Percentiles rank a stretch among this genome's conserved stretches.
phyloP scores from a whole-genome alignment of 306 rosid genomes.

The Mimosa bimucronata region DNA sequence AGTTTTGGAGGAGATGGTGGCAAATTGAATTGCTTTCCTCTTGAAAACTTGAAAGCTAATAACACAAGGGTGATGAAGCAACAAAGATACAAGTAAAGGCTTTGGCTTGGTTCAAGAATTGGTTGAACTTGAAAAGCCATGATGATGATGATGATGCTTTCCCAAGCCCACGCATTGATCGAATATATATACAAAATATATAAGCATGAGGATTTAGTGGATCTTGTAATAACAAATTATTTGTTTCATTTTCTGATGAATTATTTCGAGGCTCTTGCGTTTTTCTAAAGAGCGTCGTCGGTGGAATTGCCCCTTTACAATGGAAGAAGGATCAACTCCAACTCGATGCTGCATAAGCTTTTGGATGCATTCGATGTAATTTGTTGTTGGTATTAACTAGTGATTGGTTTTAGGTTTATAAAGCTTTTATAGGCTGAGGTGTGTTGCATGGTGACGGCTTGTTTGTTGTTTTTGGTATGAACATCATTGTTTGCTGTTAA shows the following conservation, averaged over 20 bases:
- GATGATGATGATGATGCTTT: neutral
- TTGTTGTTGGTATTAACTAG: neutral
- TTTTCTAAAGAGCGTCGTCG: neutral
- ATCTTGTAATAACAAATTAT: neutral
- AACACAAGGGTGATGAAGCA: conserved; percentile 34
- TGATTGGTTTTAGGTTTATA: neutral
- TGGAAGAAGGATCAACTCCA: neutral
- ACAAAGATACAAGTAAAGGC: conserved; percentile 9
- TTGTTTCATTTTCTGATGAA: neutral
- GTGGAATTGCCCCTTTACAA: neutral
- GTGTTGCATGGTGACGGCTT: neutral
- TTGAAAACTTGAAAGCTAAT: conserved; percentile 25
- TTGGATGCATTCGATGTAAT: neutral
- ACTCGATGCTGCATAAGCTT: neutral
- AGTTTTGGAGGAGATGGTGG: conserved; percentile 40
- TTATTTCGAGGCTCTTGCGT: neutral
- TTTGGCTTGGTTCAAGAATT: conserved; percentile 3
- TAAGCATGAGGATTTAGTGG: neutral
- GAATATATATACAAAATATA: too few relatives aligned
- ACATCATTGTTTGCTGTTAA: too few relatives aligned
- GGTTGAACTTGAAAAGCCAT: neutral
- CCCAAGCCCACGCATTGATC: neutral
- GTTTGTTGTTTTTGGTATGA: neutral
- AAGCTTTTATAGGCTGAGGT: neutral
- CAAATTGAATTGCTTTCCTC: conserved; percentile 25